These are phyloP conservation scores for Rubia peregrina DNA, from an alignment of 305 asterid species.

Conservation along the genomic window DNA sequence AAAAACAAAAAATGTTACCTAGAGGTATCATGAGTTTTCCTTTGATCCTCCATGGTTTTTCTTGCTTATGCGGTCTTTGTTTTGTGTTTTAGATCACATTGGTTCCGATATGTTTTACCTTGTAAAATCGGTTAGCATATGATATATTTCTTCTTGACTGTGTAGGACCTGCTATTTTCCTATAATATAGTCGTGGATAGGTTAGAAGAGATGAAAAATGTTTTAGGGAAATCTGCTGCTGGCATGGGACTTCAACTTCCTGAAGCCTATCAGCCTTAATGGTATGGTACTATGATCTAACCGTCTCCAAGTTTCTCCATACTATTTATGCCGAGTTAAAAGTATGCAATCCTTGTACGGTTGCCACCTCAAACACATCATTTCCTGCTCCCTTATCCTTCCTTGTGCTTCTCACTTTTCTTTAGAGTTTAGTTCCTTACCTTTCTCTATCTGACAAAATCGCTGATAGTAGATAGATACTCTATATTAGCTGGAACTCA, in stretches of 20 bases:
- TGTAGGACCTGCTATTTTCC: slow-evolving; percentile 71
- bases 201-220: slow-evolving; percentile 61
- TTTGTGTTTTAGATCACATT: not conserved
- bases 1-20: too few relatives aligned
- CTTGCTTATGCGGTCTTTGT: too few relatives aligned
- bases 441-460: not conserved
- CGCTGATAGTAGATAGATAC: not conserved
- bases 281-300: slow-evolving; percentile 21
- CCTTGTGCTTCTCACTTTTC: not conserved
- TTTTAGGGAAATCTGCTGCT: slow-evolving; percentile 77
- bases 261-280: slow-evolving; percentile 54
- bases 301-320: not conserved
- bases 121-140: not conserved
- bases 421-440: not conserved
- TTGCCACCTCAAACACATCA: not conserved
- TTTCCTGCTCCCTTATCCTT: not conserved
- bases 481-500: not conserved
- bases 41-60: not conserved
- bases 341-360: not conserved
- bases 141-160: slow-evolving; percentile 2
- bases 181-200: slow-evolving; percentile 92
- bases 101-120: not conserved
- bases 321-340: not conserved
- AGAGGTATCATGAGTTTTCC: not conserved
- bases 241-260: slow-evolving; percentile 92